Evolutionary conservation across 768 basidiomycete species (phyloP).

Genomic region (Ramaria sp.): DNA sequence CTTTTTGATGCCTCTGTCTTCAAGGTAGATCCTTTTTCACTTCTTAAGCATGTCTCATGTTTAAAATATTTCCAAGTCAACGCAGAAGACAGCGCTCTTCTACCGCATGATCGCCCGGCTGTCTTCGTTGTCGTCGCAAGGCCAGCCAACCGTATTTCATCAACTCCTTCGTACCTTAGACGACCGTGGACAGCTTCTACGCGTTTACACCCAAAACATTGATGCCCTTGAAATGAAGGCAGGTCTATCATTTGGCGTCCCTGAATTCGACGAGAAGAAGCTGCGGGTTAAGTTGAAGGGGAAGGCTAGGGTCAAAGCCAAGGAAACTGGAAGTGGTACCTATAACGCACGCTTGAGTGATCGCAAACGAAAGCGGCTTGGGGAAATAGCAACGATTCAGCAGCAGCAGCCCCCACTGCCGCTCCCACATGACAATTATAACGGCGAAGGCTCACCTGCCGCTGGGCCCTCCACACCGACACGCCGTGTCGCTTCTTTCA

Average conservation of each 20-base stretch:
- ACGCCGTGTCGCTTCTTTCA: neutral
- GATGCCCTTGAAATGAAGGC: slow-evolving; percentile 80
- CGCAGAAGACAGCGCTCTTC: slow-evolving; percentile 63
- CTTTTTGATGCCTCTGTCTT: slow-evolving; percentile 88
- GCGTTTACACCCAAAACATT: slow-evolving; percentile 92
- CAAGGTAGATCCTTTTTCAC: slow-evolving; percentile 34
- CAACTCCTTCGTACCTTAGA: slow-evolving; percentile 63
- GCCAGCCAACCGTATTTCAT: slow-evolving; percentile 77
- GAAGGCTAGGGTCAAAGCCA: slow-evolving; percentile 13
- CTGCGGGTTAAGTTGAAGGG: slow-evolving; percentile 35
- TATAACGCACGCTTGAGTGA: neutral
- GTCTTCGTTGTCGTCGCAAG: slow-evolving; percentile 58
- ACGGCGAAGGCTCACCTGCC: slow-evolving; percentile 14
- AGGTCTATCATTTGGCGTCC: slow-evolving; percentile 83
- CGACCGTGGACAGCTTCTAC: slow-evolving; percentile 60
- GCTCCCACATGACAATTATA: neutral
- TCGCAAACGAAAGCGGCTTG: neutral
- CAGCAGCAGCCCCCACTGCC: neutral
- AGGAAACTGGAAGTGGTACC: neutral
- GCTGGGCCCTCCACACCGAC: slow-evolving; percentile 15
- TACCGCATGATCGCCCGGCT: slow-evolving; percentile 86
- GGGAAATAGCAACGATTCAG: neutral
- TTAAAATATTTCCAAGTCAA: slow-evolving; percentile 36
- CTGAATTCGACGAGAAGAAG: slow-evolving; percentile 46
- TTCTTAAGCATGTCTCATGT: neutral